phyloP scores from a whole-genome alignment of 2,329 filamentous ascomycete genomes.

The Thelonectria olida region DNA sequence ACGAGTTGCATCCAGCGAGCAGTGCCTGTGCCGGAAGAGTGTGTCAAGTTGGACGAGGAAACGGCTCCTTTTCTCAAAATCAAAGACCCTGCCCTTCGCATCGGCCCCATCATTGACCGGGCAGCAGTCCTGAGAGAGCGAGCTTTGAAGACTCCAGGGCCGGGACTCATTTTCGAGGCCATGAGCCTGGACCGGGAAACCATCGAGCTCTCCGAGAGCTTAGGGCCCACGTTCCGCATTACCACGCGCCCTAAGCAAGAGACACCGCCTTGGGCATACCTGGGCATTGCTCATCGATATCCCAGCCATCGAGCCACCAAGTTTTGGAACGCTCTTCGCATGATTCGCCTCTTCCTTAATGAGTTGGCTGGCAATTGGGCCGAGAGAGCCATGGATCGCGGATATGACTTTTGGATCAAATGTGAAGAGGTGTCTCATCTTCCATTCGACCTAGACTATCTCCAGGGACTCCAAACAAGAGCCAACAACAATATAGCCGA shows the following conservation, averaged over 20 bases:
- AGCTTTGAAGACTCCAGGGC: neutral
- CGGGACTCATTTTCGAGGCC: slow-evolving; percentile 29
- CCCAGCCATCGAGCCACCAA: slow-evolving; percentile 30
- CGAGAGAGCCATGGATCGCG: neutral
- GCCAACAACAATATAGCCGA: neutral
- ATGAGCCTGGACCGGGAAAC: slow-evolving; percentile 28
- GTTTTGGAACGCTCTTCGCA: slow-evolving; percentile 38
- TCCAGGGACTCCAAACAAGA: neutral
- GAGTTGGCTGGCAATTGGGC: slow-evolving; percentile 5
- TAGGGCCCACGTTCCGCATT: slow-evolving; percentile 9
- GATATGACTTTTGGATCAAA: neutral
- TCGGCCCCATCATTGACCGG: slow-evolving; percentile 29
- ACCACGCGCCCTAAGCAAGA: slow-evolving; percentile 2
- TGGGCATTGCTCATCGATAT: slow-evolving; percentile 28
- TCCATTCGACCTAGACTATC: neutral
- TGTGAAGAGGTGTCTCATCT: neutral
- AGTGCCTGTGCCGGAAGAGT: slow-evolving; percentile 29
- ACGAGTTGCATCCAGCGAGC: slow-evolving; percentile 38
- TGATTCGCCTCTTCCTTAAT: slow-evolving; percentile 37
- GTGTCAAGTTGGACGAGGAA: slow-evolving; percentile 27
- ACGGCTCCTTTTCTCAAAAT: slow-evolving; percentile 20
- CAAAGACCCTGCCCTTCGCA: slow-evolving; percentile 20
- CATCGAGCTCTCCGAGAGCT: slow-evolving; percentile 1
- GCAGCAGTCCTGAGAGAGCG: slow-evolving; percentile 28
- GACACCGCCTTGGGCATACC: slow-evolving; percentile 24